Evolutionary conservation across 768 basidiomycete species (phyloP).

Genomic region (Boletus pseudo-olivaceus): DNA sequence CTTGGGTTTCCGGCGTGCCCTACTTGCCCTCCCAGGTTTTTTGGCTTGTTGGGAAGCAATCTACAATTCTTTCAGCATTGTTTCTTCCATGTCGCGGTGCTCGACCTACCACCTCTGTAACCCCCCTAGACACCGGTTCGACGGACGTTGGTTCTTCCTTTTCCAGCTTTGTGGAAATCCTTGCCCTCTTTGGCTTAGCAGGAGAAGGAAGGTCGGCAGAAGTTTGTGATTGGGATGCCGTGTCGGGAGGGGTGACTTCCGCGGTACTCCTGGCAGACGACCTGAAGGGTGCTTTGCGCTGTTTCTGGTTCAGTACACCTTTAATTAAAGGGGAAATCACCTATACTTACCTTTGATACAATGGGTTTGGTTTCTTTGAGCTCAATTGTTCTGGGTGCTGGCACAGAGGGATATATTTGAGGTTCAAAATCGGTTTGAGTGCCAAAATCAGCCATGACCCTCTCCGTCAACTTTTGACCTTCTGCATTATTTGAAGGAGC

Average conservation of each 20-base stretch:
- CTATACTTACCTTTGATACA: slow-evolving; percentile 19
- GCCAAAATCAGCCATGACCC: slow-evolving; percentile 20
- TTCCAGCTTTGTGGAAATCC: slow-evolving; percentile 26
- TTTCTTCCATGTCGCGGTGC: background rate
- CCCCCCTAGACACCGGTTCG: slow-evolving; percentile 2
- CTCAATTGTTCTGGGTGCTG: slow-evolving; percentile 16
- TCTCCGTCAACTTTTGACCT: slow-evolving; percentile 5
- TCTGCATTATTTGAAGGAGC: background rate
- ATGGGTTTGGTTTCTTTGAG: slow-evolving; percentile 18
- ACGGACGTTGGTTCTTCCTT: slow-evolving; percentile 17
- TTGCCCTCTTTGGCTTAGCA: slow-evolving; percentile 31
- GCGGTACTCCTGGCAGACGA: slow-evolving; percentile 13
- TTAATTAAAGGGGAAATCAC: background rate
- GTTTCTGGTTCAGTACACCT: slow-evolving; percentile 6
- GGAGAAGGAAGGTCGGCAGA: slow-evolving; percentile 21
- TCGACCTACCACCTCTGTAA: slow-evolving; percentile 18
- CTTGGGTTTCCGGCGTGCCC: slow-evolving; percentile 25
- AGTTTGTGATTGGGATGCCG: slow-evolving; percentile 11
- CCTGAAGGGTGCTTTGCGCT: slow-evolving; percentile 31
- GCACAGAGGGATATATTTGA: background rate
- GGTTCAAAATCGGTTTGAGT: slow-evolving; percentile 29
- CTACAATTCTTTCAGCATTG: slow-evolving; percentile 9
- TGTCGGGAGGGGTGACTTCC: slow-evolving; percentile 13
- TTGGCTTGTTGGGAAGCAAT: slow-evolving; percentile 4
- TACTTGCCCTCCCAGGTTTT: slow-evolving; percentile 15